Percentiles rank a stretch among this genome's conserved stretches.
These are phyloP conservation scores for Nicotiana noctiflora DNA, from an alignment of 257 asterid genomes.

Conservation along the genomic window DNA sequence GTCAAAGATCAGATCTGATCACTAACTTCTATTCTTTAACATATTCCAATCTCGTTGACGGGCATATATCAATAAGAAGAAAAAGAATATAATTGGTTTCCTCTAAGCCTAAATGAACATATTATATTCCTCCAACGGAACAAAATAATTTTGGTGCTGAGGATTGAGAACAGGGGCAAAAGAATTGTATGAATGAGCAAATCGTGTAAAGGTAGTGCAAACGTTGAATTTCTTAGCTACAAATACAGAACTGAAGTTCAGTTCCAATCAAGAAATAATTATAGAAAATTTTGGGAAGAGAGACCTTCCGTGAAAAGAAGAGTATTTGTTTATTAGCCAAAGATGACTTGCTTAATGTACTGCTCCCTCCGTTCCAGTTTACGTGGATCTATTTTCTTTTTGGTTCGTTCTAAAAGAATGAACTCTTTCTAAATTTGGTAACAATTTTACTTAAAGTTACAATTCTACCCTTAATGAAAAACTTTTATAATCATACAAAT, in stretches of 20 bases:
- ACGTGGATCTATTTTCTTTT: no score
- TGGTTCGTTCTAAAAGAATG: no score
- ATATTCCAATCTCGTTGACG: not conserved
- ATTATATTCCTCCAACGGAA: not conserved
- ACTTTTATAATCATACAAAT: no score
- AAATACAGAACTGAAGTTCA: not conserved
- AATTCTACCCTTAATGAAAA: no score
- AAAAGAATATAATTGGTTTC: not conserved
- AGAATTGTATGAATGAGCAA: not conserved
- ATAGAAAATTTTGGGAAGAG: not conserved
- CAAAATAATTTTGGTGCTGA: not conserved
- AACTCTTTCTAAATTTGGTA: no score
- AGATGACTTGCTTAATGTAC: slow-evolving; percentile 11
- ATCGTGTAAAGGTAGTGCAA: not conserved
- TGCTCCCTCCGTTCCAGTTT: no score
- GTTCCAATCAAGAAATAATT: not conserved
- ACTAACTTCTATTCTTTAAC: not conserved
- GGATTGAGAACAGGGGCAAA: not conserved
- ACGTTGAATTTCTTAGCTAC: not conserved
- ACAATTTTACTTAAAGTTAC: no score
- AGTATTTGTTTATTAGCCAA: not conserved
- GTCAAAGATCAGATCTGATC: not conserved
- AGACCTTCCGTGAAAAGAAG: slow-evolving; percentile 6
- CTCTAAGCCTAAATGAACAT: not conserved
- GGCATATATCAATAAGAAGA: not conserved